Evolutionary conservation across 352 stramenopile species (phyloP), one percentile per base, ranked within the genome.

Genomic region (Phytophthora litchii): DNA sequence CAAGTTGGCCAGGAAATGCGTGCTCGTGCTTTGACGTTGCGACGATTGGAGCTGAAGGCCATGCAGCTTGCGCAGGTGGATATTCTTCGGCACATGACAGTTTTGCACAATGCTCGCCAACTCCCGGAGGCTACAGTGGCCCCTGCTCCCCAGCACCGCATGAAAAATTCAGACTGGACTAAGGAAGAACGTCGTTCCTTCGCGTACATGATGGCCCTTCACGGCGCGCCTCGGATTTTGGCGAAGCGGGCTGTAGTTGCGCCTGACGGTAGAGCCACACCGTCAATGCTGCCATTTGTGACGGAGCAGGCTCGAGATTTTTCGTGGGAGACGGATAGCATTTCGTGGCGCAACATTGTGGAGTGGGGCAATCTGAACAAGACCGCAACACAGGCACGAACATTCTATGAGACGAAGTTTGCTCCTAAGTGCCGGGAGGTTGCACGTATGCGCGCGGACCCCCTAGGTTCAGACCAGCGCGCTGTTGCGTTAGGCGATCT

Each of bases 281-380:
- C 67, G 8, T 71, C 64, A 6, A 51, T 67, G 53, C 21, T 66
- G 21, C 62, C 60, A 10, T 74, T 76, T 55, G 64, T 70, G 23
- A 63, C 64, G 0, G 76, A 79, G 11, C 38, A 70, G n/a, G 57
- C 59, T 9, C 78, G 77, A 4, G 58, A 58, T 1, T 94, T 94
- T 62, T 58, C 74, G 6, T 94, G 85, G 85, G 66, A 90, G 46
- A 88, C 86, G 5, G 83, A 92, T 60, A 91, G 78, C 27, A 44
- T 94, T 27, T 94, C 86, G 34, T 94, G 86, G 86, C 80, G 77
- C 47, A 92, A 91, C 59, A 78, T 94, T 45, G 80, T 92, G 16
- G 78, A 88, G 16, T 92, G 83, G 86, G 86, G 83, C 1, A 83
- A 86, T 31, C 57, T 94, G 19, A 92, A 94, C 74, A 94, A 94